Evolutionary conservation across 2,329 filamentous ascomycete genomes (phyloP).

Genomic region (Exophiala sp.): DNA sequence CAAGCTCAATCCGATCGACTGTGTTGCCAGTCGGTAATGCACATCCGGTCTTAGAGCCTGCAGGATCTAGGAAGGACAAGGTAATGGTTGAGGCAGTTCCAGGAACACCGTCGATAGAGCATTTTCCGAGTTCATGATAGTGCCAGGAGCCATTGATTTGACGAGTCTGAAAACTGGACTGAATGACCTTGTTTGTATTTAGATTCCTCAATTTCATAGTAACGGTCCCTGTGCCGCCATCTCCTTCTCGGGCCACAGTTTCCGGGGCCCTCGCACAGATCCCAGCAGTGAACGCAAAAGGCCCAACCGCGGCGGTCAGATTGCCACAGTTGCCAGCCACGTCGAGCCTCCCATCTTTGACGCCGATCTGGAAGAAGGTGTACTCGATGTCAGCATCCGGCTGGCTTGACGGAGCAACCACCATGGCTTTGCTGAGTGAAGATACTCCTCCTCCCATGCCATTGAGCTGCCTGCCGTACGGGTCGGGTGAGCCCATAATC

Average conservation of each 20-base stretch:
- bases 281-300: constrained; percentile 44
- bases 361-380: constrained; percentile 64
- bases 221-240: constrained; percentile 30
- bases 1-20: constrained; percentile 45
- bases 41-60: constrained; percentile 58
- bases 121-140: constrained; percentile 43
- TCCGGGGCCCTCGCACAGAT: constrained; percentile 1
- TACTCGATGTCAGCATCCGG: constrained; percentile 58
- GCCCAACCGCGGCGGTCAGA: constrained; percentile 62
- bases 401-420: constrained; percentile 47
- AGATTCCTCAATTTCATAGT: constrained; percentile 62
- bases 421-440: constrained; percentile 59
- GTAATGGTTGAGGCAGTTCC: constrained; percentile 53
- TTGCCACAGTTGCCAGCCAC: constrained; percentile 70
- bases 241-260: background rate
- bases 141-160: constrained; percentile 25
- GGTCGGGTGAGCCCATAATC: constrained; percentile 25
- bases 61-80: constrained; percentile 58
- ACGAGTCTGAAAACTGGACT: constrained; percentile 50
- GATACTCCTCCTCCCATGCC: constrained; percentile 65
- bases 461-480: constrained; percentile 59
- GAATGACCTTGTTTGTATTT: constrained; percentile 62
- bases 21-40: constrained; percentile 55
- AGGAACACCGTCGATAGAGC: constrained; percentile 59
- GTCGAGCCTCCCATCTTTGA: constrained; percentile 57